phyloP scores from a whole-genome alignment of 2,329 filamentous ascomycete species.

The Pyricularia sp. region DNA sequence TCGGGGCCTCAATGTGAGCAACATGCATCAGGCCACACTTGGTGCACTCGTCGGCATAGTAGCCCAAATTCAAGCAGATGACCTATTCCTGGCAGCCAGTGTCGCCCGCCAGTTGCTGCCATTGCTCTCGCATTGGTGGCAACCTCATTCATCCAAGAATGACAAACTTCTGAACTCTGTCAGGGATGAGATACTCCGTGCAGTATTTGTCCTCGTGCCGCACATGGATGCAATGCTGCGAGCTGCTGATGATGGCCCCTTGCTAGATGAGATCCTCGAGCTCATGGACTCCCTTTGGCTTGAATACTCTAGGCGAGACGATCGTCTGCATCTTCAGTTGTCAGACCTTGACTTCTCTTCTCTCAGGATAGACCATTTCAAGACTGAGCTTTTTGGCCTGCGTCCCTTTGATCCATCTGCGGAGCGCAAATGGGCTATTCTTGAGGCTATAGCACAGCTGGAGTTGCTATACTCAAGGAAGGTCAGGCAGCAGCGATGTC shows the following conservation, averaged over 20 bases:
- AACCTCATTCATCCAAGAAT: constrained; percentile 52
- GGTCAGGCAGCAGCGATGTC: constrained; percentile 14
- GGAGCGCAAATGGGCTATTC: constrained; percentile 50
- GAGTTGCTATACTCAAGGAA: constrained; percentile 35
- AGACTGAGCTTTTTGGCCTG: constrained; percentile 41
- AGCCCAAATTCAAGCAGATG: constrained; percentile 56
- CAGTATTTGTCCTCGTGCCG: constrained; percentile 56
- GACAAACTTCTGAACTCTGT: constrained; percentile 47
- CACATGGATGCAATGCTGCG: constrained; percentile 49
- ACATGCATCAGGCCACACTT: constrained; percentile 64
- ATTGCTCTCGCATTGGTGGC: constrained; percentile 69
- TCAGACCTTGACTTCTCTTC: constrained; percentile 59
- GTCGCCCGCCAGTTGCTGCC: constrained; percentile 56
- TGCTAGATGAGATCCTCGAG: constrained; percentile 46
- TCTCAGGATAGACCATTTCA: constrained; percentile 34
- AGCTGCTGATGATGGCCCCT: constrained; percentile 27
- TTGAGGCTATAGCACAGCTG: constrained; percentile 49
- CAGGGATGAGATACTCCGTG: constrained; percentile 69
- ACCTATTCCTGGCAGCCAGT: constrained; percentile 50
- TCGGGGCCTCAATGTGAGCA: constrained; percentile 47
- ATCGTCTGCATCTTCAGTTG: constrained; percentile 66
- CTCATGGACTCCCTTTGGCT: constrained; percentile 61
- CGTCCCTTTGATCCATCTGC: constrained; percentile 41
- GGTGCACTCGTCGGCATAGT: constrained; percentile 66
- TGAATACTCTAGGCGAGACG: constrained; percentile 67